These are phyloP conservation scores for Candida sojae DNA, from an alignment of 1,139 yeast genomes.

Conservation along the genomic window DNA sequence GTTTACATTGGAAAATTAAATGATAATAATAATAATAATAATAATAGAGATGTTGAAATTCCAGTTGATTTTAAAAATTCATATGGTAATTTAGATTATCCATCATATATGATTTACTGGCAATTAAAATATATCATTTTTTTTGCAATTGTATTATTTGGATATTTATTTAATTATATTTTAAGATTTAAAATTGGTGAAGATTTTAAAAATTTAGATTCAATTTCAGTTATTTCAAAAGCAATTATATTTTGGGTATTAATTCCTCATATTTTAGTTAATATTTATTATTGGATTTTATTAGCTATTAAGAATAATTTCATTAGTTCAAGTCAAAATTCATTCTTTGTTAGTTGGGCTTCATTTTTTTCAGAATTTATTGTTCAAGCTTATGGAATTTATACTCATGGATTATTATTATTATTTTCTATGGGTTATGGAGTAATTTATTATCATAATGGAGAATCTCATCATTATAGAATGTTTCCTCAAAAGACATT, in stretches of 20 bases:
- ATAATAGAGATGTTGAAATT: slow-evolving; percentile 7
- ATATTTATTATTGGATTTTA: slow-evolving; percentile 13
- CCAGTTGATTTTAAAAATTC: slow-evolving; percentile 25
- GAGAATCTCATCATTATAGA: slow-evolving; percentile 27
- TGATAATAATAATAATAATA: slow-evolving; percentile 9
- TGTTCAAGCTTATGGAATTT: slow-evolving; percentile 5
- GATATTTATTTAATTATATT: slow-evolving; percentile 28
- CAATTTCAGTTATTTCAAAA: slow-evolving; percentile 37
- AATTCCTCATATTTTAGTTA: slow-evolving; percentile 22
- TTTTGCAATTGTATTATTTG: slow-evolving; percentile 21
- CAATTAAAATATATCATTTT: slow-evolving; percentile 19
- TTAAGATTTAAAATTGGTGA: slow-evolving; percentile 28
- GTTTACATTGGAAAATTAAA: slow-evolving; percentile 31
- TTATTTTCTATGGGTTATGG: slow-evolving; percentile 45
- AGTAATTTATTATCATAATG: slow-evolving; percentile 32
- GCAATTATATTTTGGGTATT: slow-evolving; percentile 31
- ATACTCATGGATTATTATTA: slow-evolving; percentile 19
- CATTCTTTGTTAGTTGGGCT: slow-evolving; percentile 6
- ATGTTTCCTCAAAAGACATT: slow-evolving; percentile 24
- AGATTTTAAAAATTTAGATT: slow-evolving; percentile 32
- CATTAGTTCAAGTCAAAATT: slow-evolving; percentile 5
- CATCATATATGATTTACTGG: slow-evolving; percentile 21
- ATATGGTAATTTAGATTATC: slow-evolving; percentile 29
- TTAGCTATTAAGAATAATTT: slow-evolving; percentile 22
- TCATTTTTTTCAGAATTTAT: slow-evolving; percentile 4